Evolutionary conservation across 2,329 filamentous ascomycete species (phyloP).

Genomic region (Acrocalymma vagum): DNA sequence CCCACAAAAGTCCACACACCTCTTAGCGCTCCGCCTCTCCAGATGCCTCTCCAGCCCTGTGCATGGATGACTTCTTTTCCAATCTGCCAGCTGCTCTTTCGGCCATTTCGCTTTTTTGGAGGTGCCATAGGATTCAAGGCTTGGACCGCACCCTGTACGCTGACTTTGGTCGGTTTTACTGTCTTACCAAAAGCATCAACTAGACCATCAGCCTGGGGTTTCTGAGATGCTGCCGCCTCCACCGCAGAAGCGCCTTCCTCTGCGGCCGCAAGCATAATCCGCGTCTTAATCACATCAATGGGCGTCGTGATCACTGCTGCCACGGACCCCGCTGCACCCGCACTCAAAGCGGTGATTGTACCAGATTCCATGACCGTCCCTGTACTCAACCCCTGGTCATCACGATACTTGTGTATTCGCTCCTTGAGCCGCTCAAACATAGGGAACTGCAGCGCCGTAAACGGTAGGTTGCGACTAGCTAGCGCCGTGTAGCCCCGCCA

Average conservation of each 20-base stretch:
- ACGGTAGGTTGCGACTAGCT: slow-evolving; percentile 83
- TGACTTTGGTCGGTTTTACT: slow-evolving; percentile 36
- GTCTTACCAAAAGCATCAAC: slow-evolving; percentile 54
- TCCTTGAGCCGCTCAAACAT: slow-evolving; percentile 78
- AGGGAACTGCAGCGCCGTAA: slow-evolving; percentile 88
- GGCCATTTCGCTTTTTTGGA: slow-evolving; percentile 31
- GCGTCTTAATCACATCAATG: slow-evolving; percentile 87
- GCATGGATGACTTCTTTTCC: slow-evolving; percentile 71
- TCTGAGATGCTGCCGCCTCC: slow-evolving; percentile 18
- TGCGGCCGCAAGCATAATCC: slow-evolving; percentile 76
- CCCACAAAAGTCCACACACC: slow-evolving; percentile 84
- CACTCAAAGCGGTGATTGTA: slow-evolving; percentile 75
- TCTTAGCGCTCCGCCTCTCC: slow-evolving; percentile 77
- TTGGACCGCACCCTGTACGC: slow-evolving; percentile 41
- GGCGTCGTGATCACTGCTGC: slow-evolving; percentile 87
- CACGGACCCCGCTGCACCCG: slow-evolving; percentile 75
- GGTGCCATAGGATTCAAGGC: slow-evolving; percentile 29
- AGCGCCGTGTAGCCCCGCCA: slow-evolving; percentile 82
- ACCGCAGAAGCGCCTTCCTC: slow-evolving; percentile 31
- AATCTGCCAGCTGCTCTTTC: slow-evolving; percentile 62
- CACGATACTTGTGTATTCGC: slow-evolving; percentile 58
- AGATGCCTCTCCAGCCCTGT: slow-evolving; percentile 76
- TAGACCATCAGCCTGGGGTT: slow-evolving; percentile 25
- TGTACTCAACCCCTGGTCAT: slow-evolving; percentile 45
- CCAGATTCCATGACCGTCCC: slow-evolving; percentile 70